A percentile compares a stretch with the other conserved stretches of the same genome.
phyloP scores from a whole-genome alignment of 1,284 basidiomycete species.

The Ganoderma leucocontextum region DNA sequence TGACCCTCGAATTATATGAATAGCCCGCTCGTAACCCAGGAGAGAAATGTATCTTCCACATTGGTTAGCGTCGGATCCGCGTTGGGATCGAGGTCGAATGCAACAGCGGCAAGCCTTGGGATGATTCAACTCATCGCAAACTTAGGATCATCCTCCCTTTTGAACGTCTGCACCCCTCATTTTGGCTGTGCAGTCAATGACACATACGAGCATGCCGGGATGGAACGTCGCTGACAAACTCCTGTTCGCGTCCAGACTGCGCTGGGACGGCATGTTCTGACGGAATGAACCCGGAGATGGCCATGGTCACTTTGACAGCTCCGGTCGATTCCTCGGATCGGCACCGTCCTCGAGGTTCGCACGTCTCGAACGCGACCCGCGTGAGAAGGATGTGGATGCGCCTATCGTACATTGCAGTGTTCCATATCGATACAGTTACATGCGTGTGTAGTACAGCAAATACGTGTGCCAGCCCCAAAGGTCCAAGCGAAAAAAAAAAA shows the following conservation, averaged over 20 bases:
- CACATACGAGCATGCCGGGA: no score
- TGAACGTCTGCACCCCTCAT: no score
- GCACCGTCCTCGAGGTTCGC: neutral
- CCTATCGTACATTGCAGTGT: conserved; percentile 9
- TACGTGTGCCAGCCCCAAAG: neutral
- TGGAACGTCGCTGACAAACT: no score
- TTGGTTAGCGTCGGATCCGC: no score
- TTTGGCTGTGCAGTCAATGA: no score
- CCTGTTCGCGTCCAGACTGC: neutral
- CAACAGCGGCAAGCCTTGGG: no score
- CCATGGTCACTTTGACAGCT: neutral
- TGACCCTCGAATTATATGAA: neutral
- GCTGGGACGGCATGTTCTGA: neutral
- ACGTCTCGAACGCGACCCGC: neutral
- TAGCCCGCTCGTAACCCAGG: neutral
- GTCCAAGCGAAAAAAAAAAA: neutral
- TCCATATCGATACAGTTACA: conserved; percentile 17
- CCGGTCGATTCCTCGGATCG: neutral
- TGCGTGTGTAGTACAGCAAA: conserved; percentile 2
- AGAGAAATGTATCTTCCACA: neutral
- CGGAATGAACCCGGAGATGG: neutral
- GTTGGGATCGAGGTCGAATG: no score
- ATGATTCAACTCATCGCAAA: no score
- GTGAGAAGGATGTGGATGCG: neutral
- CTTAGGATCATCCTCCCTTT: no score